Evolutionary conservation across 78 protist genomes (phyloP), one percentile per base, ranked within the genome.

Genomic region (Anaeramoeba ignava): DNA sequence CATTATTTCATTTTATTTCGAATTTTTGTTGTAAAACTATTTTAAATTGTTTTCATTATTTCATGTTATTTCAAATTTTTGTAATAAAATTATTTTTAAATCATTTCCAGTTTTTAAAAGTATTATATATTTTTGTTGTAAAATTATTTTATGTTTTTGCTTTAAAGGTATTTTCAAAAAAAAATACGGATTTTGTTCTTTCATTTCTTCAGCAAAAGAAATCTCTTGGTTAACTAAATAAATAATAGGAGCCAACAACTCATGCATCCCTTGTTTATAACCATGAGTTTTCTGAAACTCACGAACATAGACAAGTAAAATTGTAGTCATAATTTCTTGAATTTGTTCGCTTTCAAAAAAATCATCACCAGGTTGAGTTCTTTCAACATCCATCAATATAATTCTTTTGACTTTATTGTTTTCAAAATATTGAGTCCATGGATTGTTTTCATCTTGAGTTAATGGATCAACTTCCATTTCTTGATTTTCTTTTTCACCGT

Each of bases 241-340:
- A 54, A 54, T 54, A 27, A 54, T 54, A 27, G 73, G 8, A 54
- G 73, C 73, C 17, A 54, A 54, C 17, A 54, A 17, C 17, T 54
- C 73, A 17, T 54, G 73, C 73, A 54, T 54, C 17, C 73, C 73
- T 54, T 54, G 73, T 54, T 54, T 54, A 54, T 54, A 54, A n/a
- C n/a, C n/a, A 54, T 27, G 8, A 17, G 17, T 54, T 17, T 54
- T 54, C 17, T 8, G 8, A 54, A 27, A 27, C 73, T 27, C 8
- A 54, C 17, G 8, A 17, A 17, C 73, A 54, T 54, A 54, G 73
- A 54, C 36, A 54, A 54, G 36, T 27, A 54, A 17, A 54, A 54
- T 17, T 54, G 8, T 17, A 17, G 17, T 54, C 73, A 54, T 54
- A 8, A 54, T 54, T 54, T 54, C 73, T 54, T 54, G 73, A 17